Percentiles rank a stretch among this genome's conserved stretches.
phyloP scores from a whole-genome alignment of 345 rosid genomes.

The Rubroshorea leprosula region DNA sequence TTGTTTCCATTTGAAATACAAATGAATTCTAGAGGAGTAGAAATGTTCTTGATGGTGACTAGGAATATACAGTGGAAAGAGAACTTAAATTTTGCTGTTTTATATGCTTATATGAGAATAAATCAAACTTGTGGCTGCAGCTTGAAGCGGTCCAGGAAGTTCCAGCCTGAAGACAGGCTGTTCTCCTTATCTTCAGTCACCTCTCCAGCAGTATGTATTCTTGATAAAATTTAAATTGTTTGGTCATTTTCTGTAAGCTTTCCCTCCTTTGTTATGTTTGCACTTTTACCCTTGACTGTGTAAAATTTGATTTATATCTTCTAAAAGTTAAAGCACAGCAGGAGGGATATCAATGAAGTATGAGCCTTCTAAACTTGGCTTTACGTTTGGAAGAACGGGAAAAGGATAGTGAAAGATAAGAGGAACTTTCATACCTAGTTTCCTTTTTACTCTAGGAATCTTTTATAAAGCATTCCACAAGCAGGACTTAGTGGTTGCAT shows the following conservation, averaged over 20 bases:
- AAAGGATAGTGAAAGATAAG: not conserved
- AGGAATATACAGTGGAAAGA: not conserved
- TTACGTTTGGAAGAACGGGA: not conserved
- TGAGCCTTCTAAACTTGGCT: not conserved
- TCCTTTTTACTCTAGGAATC: too few relatives aligned
- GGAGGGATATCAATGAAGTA: not conserved
- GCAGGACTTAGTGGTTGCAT: too few relatives aligned
- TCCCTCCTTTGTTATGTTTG: not conserved
- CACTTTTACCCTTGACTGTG: not conserved
- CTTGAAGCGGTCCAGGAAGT: constrained; percentile 91
- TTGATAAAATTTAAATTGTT: constrained; percentile 6
- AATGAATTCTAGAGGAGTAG: not conserved
- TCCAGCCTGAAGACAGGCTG: constrained; percentile 93
- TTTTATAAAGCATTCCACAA: too few relatives aligned
- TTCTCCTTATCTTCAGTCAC: constrained; percentile 91
- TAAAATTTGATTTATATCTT: too few relatives aligned
- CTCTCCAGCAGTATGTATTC: constrained; percentile 75
- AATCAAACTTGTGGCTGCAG: constrained; percentile 31
- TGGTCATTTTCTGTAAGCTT: not conserved
- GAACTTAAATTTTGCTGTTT: not conserved
- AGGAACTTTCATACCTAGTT: not conserved
- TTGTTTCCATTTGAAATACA: too few relatives aligned
- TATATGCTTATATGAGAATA: not conserved
- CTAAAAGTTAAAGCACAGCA: not conserved
- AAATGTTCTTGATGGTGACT: not conserved